These are phyloP conservation scores for Linum usitatissimum DNA, from an alignment of 345 rosid genomes.

Conservation along the genomic window DNA sequence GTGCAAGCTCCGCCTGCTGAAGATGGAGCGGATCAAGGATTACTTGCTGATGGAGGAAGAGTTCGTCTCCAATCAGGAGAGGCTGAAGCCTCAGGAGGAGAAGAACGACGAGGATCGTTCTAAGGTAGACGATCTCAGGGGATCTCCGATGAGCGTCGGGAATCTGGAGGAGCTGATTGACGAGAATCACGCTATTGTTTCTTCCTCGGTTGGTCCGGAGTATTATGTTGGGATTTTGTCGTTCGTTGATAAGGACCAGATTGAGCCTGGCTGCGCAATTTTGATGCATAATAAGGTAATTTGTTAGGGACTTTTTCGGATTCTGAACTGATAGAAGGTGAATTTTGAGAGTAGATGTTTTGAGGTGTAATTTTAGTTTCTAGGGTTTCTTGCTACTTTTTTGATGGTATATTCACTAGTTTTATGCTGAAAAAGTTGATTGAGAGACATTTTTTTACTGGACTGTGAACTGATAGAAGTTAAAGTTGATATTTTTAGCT, in stretches of 20 bases:
- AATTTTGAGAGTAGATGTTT: too few relatives aligned
- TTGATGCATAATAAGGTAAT: constrained; percentile 29
- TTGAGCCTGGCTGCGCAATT: constrained; percentile 32
- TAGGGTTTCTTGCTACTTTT: neutral
- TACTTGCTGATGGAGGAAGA: constrained; percentile 24
- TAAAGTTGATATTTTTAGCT: too few relatives aligned
- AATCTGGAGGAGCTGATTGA: constrained; percentile 26
- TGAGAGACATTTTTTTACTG: neutral
- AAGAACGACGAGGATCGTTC: constrained; percentile 17
- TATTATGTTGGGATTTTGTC: constrained; percentile 22
- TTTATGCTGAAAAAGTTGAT: neutral
- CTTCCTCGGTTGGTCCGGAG: constrained; percentile 22
- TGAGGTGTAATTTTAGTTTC: neutral
- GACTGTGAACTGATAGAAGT: neutral
- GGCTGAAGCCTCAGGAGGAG: constrained; percentile 24
- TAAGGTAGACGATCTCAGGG: constrained; percentile 9
- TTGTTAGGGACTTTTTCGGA: neutral
- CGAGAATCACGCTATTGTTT: constrained; percentile 24
- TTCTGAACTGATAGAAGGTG: neutral
- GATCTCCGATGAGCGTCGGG: constrained; percentile 12
- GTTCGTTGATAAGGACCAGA: constrained; percentile 29
- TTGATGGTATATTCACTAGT: neutral
- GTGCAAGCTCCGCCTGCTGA: constrained; percentile 19
- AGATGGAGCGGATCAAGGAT: constrained; percentile 23
- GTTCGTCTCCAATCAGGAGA: constrained; percentile 22